These are phyloP conservation scores for Melampsora americana DNA, from an alignment of 1,284 basidiomycete species.

Conservation along the genomic window DNA sequence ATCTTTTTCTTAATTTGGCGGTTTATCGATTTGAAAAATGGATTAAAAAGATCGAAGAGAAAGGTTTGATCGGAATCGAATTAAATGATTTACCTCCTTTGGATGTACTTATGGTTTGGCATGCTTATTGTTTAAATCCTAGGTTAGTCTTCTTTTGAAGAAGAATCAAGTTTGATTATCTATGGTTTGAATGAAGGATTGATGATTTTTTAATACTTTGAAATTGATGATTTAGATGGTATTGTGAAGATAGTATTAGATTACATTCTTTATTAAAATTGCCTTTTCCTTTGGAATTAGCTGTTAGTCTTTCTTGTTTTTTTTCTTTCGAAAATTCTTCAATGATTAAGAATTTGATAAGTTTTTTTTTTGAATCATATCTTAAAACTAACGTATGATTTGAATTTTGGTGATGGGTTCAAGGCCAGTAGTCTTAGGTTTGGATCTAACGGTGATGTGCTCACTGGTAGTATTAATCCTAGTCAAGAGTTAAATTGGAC, in stretches of 20 bases:
- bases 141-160: slow-evolving; percentile 3
- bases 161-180: too few relatives aligned
- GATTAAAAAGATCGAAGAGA: neutral
- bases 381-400: neutral
- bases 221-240: neutral
- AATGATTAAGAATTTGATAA: neutral
- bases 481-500: neutral
- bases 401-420: neutral
- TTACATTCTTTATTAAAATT: neutral
- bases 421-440: neutral
- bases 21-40: neutral
- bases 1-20: neutral
- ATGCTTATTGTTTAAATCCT: slow-evolving; percentile 47
- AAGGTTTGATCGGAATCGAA: neutral
- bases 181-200: too few relatives aligned
- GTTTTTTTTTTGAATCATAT: neutral
- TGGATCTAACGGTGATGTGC: neutral
- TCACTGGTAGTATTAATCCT: neutral
- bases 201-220: neutral
- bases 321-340: neutral
- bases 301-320: neutral
- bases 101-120: slow-evolving; percentile 48
- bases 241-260: slow-evolving; percentile 5
- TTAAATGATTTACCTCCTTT: slow-evolving; percentile 42
- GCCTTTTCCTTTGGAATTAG: slow-evolving; percentile 10